phyloP scores from a whole-genome alignment of 305 asterid genomes.

The Fraxinus nigra region DNA sequence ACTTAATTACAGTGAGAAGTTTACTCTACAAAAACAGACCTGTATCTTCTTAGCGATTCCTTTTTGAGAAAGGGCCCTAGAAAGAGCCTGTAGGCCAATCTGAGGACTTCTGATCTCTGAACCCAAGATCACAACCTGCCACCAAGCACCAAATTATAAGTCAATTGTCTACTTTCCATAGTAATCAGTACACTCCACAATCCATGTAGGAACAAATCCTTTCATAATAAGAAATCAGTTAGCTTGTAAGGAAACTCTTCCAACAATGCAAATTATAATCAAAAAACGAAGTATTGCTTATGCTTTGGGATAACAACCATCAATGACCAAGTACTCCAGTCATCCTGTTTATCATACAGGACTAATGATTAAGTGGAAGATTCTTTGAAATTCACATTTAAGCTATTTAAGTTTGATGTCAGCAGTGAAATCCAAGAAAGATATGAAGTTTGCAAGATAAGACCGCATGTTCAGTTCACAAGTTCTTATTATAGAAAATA shows the following conservation, averaged over 20 bases:
- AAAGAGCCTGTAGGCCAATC: conserved; percentile 80
- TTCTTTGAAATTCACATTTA: not conserved
- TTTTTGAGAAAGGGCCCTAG: conserved; percentile 81
- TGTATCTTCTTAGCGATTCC: conserved; percentile 90
- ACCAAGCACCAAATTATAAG: conserved; percentile 12
- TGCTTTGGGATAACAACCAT: not conserved
- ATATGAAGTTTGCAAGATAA: not conserved
- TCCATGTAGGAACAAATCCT: not conserved
- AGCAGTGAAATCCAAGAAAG: not conserved
- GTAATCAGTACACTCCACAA: not conserved
- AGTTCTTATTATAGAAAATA: not conserved
- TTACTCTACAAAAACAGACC: conserved; percentile 38
- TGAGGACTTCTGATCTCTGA: conserved; percentile 71
- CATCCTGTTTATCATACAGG: not conserved
- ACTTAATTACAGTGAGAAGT: conserved; percentile 14
- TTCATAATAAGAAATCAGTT: conserved; percentile 1
- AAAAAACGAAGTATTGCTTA: not conserved
- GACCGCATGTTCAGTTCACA: not conserved
- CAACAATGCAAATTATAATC: not conserved
- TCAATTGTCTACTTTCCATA: conserved; percentile 2
- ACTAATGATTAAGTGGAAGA: not conserved
- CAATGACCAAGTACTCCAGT: not conserved
- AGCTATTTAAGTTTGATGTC: not conserved
- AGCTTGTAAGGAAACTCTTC: conserved; percentile 3
- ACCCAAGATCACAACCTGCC: conserved; percentile 80